Evolutionary conservation across 257 asterid genomes (phyloP), one percentile per base, ranked within the genome.

Genomic region (Solanum tarapatanum): DNA sequence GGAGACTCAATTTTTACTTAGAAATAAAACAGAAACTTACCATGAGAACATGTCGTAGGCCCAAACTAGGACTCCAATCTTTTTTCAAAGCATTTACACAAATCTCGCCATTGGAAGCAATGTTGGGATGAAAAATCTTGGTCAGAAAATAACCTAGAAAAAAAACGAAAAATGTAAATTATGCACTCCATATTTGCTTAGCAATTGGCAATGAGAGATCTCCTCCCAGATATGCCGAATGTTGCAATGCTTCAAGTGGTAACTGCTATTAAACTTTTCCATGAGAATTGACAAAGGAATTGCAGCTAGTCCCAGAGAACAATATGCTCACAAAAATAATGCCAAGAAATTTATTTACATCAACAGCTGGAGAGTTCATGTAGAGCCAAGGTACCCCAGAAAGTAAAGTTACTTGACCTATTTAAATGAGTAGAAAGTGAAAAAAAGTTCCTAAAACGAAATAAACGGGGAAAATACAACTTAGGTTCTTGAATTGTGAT

Each of bases 11-110:
- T 39, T 66, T 62, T 36, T 23, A 84, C 39, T 84, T 37, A 0
- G 1, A 37, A 19, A 16, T 0, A 32, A 28, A 35, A 69, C 84
- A 72, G 58, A 43, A 68, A 93, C 92, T 91, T 91, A 97, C 99
- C 88, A 93, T 92, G 88, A 97, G 88, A 82, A 97, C 98, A 90
- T 97, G 98, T 1, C 99, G 94, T 92, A 97, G 76, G 85, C 98
- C 99, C 89, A 97, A 97, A 88, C 90, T 93, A 41, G 99, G 98
- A 48, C 69, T 97, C 99, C 99, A 97, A 89, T 97, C 99, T 88
- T 84, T 94, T 93, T 97, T 97, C 95, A 97, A 87, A 41, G 99
- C 98, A 94, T 97, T 97, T 80, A 97, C 99, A 85, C 99, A 97
- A 45, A 97, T 97, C 89, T 97, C 99, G 23, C 99, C 99, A 43